Base-by-base conservation (phyloP, 352 stramenopile species). In the Phytophthora idaei region DNA sequence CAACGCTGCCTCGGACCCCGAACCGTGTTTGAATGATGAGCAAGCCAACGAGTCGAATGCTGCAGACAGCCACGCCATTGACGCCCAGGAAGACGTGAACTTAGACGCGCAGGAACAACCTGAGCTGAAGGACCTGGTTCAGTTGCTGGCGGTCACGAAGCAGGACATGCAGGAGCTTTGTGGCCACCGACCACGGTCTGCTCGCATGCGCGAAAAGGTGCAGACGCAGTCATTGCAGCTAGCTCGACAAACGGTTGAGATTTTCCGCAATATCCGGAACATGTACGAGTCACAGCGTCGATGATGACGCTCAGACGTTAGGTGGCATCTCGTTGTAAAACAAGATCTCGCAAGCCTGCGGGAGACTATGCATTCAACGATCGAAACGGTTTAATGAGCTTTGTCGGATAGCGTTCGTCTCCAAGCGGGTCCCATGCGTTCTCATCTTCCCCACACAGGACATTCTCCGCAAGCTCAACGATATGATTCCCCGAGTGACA, bases 151-250 rank as follows among this genome's bases (percentile, higher is more conserved):
- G 5, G 86, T 83, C 15, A 90, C 80, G 14, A 82, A 75, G 48
- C 45, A 63, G 15, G 55, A 78, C 8, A 69, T 82, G 46, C 64
- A 77, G 39, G 71, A 89, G 27, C 71, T 92, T 45, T 87, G 76
- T 25, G 65, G 66, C 2, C 80, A 86, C 42, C 71, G 80, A 47
- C 74, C 80, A 1, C 71, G 84, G 8, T 92, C 84, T n/a, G 80
- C 78, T 15, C 84, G 84, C 8, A 80, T 90, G 54, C 84, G 84
- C 17, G 77, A 89, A 52, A 92, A 92, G 56, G 59, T 90, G 28
- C 84, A 92, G 62, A 58, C 57, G 21, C 84, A 90, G 51, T 87
- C 84, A 10, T 12, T 89, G 12, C 75, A 88, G 32, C 74, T 92
- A 1, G 72, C 84, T 12, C 67, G 75, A 7, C 78, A 92, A 66